phyloP scores from a whole-genome alignment of 345 rosid species.

The Turnera subulata region DNA sequence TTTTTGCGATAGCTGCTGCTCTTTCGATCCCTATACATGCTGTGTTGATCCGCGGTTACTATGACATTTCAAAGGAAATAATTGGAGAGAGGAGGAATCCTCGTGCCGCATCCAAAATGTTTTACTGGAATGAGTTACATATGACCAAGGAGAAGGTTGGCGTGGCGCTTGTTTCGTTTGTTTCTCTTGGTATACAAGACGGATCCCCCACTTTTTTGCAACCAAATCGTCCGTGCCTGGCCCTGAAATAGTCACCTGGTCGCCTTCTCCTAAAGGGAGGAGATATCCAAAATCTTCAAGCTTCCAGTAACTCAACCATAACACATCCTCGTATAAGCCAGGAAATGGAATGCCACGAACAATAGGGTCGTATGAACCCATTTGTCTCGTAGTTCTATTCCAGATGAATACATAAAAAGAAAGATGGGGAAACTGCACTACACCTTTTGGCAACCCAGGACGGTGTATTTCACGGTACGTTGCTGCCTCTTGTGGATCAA shows the following conservation, averaged over 20 bases:
- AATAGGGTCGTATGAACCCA: not conserved
- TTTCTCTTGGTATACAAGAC: slow-evolving; percentile 9
- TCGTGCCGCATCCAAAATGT: too few relatives aligned
- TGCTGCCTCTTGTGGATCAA: not conserved
- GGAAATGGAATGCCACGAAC: not conserved
- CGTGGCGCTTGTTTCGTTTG: too few relatives aligned
- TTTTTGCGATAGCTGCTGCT: too few relatives aligned
- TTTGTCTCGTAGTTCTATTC: not conserved
- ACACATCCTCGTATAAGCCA: not conserved
- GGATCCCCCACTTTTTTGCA: not conserved
- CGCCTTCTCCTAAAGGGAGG: not conserved
- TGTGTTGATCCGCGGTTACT: too few relatives aligned
- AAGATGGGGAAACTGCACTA: too few relatives aligned
- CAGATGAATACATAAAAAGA: not conserved
- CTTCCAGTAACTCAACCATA: not conserved
- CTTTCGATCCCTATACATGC: too few relatives aligned
- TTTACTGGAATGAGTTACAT: too few relatives aligned
- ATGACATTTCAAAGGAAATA: too few relatives aligned
- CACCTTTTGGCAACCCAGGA: too few relatives aligned
- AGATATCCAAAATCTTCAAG: not conserved
- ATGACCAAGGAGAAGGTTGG: too few relatives aligned
- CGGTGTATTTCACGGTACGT: too few relatives aligned
- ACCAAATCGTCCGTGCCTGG: not conserved
- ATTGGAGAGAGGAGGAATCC: too few relatives aligned
- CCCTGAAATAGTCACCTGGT: not conserved